A percentile compares a stretch with the other conserved stretches of the same genome.
phyloP scores from a whole-genome alignment of 2,329 filamentous ascomycete genomes.

The Claviceps sp. region DNA sequence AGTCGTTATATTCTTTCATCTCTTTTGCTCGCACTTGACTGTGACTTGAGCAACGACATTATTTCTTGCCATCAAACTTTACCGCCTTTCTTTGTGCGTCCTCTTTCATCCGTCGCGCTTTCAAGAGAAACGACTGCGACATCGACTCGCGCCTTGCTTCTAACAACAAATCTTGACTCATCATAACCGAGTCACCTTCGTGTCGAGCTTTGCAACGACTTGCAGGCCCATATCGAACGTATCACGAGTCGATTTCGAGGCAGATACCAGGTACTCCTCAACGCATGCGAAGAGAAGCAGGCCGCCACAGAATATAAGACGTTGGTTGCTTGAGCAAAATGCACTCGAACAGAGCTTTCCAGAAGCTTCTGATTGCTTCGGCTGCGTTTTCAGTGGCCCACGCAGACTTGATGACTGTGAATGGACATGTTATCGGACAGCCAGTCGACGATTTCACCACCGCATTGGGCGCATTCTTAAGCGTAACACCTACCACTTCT shows the following conservation, averaged over 20 bases:
- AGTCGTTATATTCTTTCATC: neutral
- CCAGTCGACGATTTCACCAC: constrained; percentile 8
- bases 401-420: constrained; percentile 21
- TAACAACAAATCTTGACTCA: neutral
- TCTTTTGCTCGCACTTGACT: neutral
- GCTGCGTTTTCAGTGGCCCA: constrained; percentile 33
- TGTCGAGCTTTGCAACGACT: neutral
- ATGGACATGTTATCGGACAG: constrained; percentile 10
- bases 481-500: neutral
- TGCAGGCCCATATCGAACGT: neutral
- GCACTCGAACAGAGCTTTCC: constrained; percentile 31
- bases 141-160: neutral
- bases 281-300: neutral
- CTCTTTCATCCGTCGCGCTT: neutral
- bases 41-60: neutral
- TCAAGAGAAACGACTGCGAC: neutral
- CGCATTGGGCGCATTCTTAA: neutral
- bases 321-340: constrained; percentile 19
- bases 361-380: constrained; percentile 35
- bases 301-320: neutral
- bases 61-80: neutral
- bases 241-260: neutral
- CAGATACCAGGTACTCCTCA: neutral
- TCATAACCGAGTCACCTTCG: neutral
- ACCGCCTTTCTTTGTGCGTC: neutral